Evolutionary conservation across 2,329 filamentous ascomycete genomes (phyloP).

Genomic region (Colletotrichum ledebouriae): DNA sequence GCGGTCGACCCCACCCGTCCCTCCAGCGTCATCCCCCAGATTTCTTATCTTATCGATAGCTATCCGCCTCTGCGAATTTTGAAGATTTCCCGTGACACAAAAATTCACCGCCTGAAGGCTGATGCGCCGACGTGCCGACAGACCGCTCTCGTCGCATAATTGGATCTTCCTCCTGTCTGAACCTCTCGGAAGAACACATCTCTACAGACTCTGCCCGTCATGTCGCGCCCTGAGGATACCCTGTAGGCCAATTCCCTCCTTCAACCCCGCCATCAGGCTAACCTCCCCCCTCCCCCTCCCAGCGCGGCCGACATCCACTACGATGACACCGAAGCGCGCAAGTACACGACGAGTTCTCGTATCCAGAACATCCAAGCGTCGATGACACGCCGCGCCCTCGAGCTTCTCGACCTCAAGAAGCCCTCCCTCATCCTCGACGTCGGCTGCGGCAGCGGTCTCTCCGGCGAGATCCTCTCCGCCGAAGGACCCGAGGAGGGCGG

Average conservation of each 20-base stretch:
- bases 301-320: conserved; percentile 98
- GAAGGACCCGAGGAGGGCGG: conserved; percentile 78
- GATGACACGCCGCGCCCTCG: conserved; percentile 94
- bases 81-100: conserved; percentile 38
- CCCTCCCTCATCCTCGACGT: conserved; percentile 94
- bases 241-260: conserved; percentile 70
- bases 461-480: conserved; percentile 91
- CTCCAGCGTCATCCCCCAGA: neutral
- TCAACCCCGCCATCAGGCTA: conserved; percentile 32
- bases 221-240: conserved; percentile 97
- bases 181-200: too few species aligned
- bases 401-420: conserved; percentile 83
- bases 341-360: conserved; percentile 96
- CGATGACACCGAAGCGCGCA: conserved; percentile 93
- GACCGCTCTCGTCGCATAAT: neutral
- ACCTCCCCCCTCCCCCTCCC: conserved; percentile 37
- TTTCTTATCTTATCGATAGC: conserved; percentile 34
- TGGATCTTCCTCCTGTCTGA: neutral
- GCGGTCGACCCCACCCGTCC: neutral
- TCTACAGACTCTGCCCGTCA: conserved; percentile 59
- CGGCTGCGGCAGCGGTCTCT: conserved; percentile 95
- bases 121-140: conserved; percentile 32
- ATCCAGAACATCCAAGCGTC: conserved; percentile 95
- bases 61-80: conserved; percentile 37
- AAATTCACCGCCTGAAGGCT: conserved; percentile 31